Evolutionary conservation across 106 monocot genomes (phyloP).

Genomic region (Allium sativum): DNA sequence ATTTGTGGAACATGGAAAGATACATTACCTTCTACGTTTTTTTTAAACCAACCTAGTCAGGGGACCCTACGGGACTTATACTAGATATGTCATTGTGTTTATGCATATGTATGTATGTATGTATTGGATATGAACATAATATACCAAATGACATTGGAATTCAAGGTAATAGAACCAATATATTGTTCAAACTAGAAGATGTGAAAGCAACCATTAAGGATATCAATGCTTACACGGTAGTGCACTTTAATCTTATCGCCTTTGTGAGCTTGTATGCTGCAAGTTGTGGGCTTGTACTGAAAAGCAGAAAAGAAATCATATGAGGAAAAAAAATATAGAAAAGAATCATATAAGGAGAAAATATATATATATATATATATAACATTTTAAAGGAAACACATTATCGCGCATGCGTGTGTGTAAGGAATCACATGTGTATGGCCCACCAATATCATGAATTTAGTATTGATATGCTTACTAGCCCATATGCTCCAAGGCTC

Average conservation of each 20-base stretch:
- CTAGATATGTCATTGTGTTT: no score
- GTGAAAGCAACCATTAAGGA: not conserved
- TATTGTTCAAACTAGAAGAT: not conserved
- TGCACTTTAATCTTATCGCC: slow-evolving; percentile 93
- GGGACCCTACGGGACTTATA: no score
- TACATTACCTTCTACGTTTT: no score
- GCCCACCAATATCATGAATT: not conserved
- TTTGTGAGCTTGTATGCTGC: slow-evolving; percentile 95
- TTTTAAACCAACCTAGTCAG: no score
- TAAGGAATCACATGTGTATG: no score
- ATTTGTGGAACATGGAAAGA: no score
- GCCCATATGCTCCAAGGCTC: not conserved
- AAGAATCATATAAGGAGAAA: not conserved
- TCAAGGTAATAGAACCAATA: not conserved
- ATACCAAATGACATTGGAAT: not conserved
- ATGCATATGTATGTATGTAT: no score
- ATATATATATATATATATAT: no score
- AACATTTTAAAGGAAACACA: no score
- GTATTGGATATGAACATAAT: no score
- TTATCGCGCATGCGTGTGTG: no score
- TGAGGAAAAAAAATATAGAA: not conserved
- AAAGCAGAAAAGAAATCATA: slow-evolving; percentile 6
- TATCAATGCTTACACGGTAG: slow-evolving; percentile 61
- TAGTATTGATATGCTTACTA: not conserved
- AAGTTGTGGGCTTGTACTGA: slow-evolving; percentile 83